Conservation (phyloP, 1,284 basidiomycete species). For the Ceratobasidium sp. region DNA sequence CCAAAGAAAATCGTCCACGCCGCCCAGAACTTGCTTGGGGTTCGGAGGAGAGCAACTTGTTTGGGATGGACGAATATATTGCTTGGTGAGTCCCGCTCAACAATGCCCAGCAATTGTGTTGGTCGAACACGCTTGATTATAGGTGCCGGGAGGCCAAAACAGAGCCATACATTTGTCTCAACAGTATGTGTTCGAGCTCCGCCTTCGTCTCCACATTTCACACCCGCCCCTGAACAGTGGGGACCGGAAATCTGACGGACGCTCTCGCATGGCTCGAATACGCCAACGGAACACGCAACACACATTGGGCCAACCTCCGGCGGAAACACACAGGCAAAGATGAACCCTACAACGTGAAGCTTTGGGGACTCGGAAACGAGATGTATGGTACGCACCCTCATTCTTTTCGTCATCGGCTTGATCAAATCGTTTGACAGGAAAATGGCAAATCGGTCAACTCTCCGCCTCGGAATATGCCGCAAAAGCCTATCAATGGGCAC, state of each 20-base stretch:
- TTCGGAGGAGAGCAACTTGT: slow-evolving; percentile 67
- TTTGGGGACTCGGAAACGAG: slow-evolving; percentile 56
- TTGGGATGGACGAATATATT: slow-evolving; percentile 65
- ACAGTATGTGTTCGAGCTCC: slow-evolving; percentile 50
- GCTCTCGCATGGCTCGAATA: slow-evolving; percentile 73
- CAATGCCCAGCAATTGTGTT: neutral
- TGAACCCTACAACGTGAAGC: slow-evolving; percentile 63
- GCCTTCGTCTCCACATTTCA: neutral
- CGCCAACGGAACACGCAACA: slow-evolving; percentile 61
- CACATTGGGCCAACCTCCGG: slow-evolving; percentile 62
- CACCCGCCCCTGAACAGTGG: slow-evolving; percentile 50
- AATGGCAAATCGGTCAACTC: slow-evolving; percentile 72
- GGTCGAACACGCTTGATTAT: no score
- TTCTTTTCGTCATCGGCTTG: slow-evolving; percentile 42
- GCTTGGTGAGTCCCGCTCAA: slow-evolving; percentile 43
- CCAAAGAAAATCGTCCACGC: slow-evolving; percentile 59
- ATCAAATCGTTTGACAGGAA: slow-evolving; percentile 48
- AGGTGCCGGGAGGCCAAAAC: slow-evolving; percentile 57
- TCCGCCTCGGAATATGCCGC: slow-evolving; percentile 64
- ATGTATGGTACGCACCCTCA: slow-evolving; percentile 43
- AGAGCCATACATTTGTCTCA: slow-evolving; percentile 69
- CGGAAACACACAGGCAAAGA: slow-evolving; percentile 64
- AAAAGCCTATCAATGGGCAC: slow-evolving; percentile 68
- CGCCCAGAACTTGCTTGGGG: slow-evolving; percentile 72
- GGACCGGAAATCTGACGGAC: slow-evolving; percentile 67